Evolutionary conservation across 129 eudicot species (phyloP), one percentile per base, ranked within the genome.

Genomic region (Flaveria bidentis): DNA sequence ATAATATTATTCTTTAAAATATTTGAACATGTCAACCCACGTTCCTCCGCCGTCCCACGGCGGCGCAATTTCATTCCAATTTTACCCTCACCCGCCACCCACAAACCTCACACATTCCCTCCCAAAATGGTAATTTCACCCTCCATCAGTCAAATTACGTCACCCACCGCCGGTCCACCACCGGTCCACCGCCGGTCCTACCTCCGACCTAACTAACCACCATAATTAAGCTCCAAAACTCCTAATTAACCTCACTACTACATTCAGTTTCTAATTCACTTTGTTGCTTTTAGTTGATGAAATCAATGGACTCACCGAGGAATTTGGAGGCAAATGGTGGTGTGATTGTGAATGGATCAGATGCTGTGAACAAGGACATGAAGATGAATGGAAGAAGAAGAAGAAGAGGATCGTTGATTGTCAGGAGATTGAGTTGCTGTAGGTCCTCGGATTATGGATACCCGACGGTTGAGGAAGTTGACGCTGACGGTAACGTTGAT

Each of bases 391-490:
- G 39, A 33, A 75, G 80, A 83, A 56, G 63, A 73, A 15, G 55
- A 73, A 55, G 69, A 17, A 53, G 33, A 12, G 44, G 53, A 20
- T 68, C 50, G 25, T 53, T 22, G 0, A 22, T 82, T 17, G 73
- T 79, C 52, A 63, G 64, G 79, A 86, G 62, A 71, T 69, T 91
- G 14, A 85, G 87, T 49, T 92, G 96, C 71, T 77, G 84, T 33
- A 81, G 87, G 81, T 80, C 83, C 16, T 82, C 70, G 47, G 85
- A 87, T 30, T 69, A 72, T 75, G 92, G 84, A 22, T n/a, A 78
- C 75, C 83, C 91, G 53, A 80, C 85, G 39, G 80, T 83, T 39
- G 93, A 87, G 73, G 52, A 69, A 28, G 75, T 81, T 56, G 87
- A 86, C 33, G 83, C 4, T 20, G 62, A 82, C 39, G 89, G 93